Evolutionary conservation across 208 protist species (phyloP), one percentile per base, ranked within the genome.

Genomic region (Trypanosoma brucei): DNA sequence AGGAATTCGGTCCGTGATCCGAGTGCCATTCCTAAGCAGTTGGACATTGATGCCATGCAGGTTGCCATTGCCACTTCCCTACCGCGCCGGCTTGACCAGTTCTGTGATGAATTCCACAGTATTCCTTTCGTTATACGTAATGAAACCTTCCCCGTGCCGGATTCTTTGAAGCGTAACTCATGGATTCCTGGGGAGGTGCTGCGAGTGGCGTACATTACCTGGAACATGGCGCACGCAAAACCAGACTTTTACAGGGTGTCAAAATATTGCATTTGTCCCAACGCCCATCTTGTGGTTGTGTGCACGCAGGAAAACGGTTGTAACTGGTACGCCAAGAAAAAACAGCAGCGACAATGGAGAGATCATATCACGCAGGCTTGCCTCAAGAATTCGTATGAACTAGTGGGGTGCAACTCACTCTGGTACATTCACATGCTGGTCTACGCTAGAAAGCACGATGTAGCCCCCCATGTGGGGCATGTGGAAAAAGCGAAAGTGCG

Each of bases 391-490:
- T 38, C 78, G 45, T 95, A 95, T 66, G 69, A 70, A n/a, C 56
- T 89, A 31, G 77, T 92, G 1, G 65, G 69, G 8, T 67, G 73
- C 39, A 66, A 77, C 34, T 63, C 77, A 56, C 72, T 92, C 70
- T 92, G 88, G 81, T 91, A 85, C 8, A 72, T 91, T 35, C 90
- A 96, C 44, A 65, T 97, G 44, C 61, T 83, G 3, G 86, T 96
- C 3, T 96, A 92, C 62, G 88, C 77, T 1, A 75, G 88, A 13
- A 58, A 65, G 9, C 66, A 72, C 6, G 90, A 92, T 61, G 79
- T 96, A 36, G 75, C 76, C 14, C 42, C 55, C 42, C 84, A 89
- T 69, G 70, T 96, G 6, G 66, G 60, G 3, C 59, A 79, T 33
- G 58, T 82, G 0, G 69, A 91, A 60, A 13, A 36, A 30, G 72